Base-by-base conservation (phyloP, 23 red algal genomes). In the Gracilaria domingensis region DNA sequence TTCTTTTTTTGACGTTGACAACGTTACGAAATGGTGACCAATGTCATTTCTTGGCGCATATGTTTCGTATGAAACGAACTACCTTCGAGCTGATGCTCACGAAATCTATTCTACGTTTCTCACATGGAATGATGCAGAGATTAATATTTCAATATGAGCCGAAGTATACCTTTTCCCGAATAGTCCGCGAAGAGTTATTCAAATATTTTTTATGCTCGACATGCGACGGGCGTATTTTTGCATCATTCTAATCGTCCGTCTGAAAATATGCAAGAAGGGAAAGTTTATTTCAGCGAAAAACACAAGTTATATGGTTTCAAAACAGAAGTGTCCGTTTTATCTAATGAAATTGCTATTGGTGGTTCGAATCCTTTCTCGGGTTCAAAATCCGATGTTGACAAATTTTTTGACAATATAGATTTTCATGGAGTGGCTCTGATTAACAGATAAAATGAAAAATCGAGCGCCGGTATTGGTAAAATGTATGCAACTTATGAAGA, bases 1-100 rank as follows among this genome's bases (percentile, higher is more conserved):
- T 85, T 12, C 9, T 85, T 0, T 66, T 85, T n/a, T 70, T 85
- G 81, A 70, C 30, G 0, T 49, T 64, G 21, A 66, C 81, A 45
- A 37, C 36, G 45, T 35, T 69, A 0, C 69, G 70, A 35, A 8
- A 85, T 48, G 64, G 81, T 1, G 81, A 59, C 8, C 60, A 42
- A 18, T 85, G 81, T 5, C 11, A 67, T 5, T 36, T 65, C 12
- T 29, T 85, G 12, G 14, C 13, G n/a, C 36, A 45, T 16, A 39
- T 12, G 20, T 33, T 65, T 70, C 14, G 20, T 8, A 25, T 32
- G 18, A 66, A 66, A 67, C 8, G 39, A 7, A 16, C 17, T 2
- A 33, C 62, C 12, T 13, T 67, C 17, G 62, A 67, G 20, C 3
- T 11, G 9, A 67, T 67, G 62, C 5, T 29, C 33, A 67, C 26